phyloP scores from a whole-genome alignment of 2,329 filamentous ascomycete genomes.

The Phoma sp. region DNA sequence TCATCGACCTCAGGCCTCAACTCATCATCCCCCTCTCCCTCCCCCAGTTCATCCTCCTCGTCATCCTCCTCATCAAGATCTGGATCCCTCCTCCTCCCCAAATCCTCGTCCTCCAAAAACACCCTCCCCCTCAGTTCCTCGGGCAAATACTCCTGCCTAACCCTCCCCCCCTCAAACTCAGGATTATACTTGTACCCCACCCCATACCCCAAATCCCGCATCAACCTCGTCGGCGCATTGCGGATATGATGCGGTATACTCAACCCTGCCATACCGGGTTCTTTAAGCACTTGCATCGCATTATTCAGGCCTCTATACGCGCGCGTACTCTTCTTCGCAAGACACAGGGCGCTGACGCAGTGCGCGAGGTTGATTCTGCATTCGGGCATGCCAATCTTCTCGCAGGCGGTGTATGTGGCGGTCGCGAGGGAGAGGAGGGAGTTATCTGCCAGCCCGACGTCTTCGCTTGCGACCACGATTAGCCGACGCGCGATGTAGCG shows the following conservation, averaged over 20 bases:
- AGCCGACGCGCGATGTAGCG: slow-evolving; percentile 91
- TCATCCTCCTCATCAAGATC: slow-evolving; percentile 31
- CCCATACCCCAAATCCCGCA: slow-evolving; percentile 92
- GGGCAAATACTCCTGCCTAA: slow-evolving; percentile 90
- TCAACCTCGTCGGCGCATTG: slow-evolving; percentile 89
- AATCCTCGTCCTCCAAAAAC: slow-evolving; percentile 81
- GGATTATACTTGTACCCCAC: slow-evolving; percentile 97
- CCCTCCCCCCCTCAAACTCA: slow-evolving; percentile 81
- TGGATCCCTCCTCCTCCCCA: slow-evolving; percentile 78
- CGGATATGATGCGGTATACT: slow-evolving; percentile 87
- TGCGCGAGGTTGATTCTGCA: slow-evolving; percentile 92
- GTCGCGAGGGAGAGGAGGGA: slow-evolving; percentile 83
- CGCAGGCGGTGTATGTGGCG: slow-evolving; percentile 82
- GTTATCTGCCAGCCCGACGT: slow-evolving; percentile 90
- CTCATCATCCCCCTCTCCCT: slow-evolving; percentile 34
- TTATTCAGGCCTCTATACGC: slow-evolving; percentile 84
- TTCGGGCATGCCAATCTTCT: slow-evolving; percentile 95
- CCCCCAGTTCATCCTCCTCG: slow-evolving; percentile 34
- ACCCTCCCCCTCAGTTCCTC: slow-evolving; percentile 71
- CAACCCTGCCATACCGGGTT: slow-evolving; percentile 82
- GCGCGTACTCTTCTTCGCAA: slow-evolving; percentile 85
- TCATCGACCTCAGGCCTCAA: slow-evolving; percentile 37
- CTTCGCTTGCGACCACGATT: slow-evolving; percentile 93
- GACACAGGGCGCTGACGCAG: slow-evolving; percentile 78
- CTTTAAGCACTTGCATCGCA: slow-evolving; percentile 77